phyloP scores from a whole-genome alignment of 768 basidiomycete species.

The Mycena vitilis region DNA sequence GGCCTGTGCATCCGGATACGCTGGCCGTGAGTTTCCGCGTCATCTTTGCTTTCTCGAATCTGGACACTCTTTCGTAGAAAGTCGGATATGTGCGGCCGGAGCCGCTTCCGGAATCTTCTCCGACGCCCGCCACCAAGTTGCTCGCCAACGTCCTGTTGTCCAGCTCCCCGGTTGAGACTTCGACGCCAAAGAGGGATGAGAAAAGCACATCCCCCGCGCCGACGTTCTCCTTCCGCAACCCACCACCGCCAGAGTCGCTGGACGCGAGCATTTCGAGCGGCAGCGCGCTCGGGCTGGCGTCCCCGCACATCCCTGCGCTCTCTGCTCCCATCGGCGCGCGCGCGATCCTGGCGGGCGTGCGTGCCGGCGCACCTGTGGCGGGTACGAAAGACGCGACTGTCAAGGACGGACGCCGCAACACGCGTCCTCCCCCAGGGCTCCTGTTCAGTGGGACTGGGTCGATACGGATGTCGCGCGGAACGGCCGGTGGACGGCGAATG shows the following conservation, averaged over 20 bases:
- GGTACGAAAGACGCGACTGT: conserved; percentile 30
- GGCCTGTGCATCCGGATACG: conserved; percentile 82
- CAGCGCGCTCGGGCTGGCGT: background rate
- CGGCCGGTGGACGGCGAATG: conserved; percentile 61
- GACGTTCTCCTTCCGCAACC: conserved; percentile 67
- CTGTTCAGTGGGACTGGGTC: conserved; percentile 11
- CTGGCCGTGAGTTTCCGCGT: conserved; percentile 64
- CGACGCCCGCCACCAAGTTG: conserved; percentile 36
- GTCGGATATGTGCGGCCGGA: conserved; percentile 55
- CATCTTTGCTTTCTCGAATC: background rate
- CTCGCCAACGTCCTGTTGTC: conserved; percentile 4
- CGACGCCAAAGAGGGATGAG: background rate
- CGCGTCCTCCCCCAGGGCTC: conserved; percentile 4
- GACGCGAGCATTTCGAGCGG: conserved; percentile 38
- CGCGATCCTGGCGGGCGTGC: conserved; percentile 76
- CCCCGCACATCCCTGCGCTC: conserved; percentile 52
- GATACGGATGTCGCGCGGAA: conserved; percentile 47
- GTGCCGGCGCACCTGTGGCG: conserved; percentile 58
- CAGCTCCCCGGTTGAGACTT: background rate
- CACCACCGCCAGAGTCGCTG: conserved; percentile 47
- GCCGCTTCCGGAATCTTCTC: conserved; percentile 27
- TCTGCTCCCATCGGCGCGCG: conserved; percentile 78
- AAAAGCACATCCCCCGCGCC: conserved; percentile 33
- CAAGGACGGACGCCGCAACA: conserved; percentile 34
- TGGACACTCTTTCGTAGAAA: conserved; percentile 50